Conservation (phyloP, 495 filamentous ascomycete genomes). For the Bryoglossum gracile region DNA sequence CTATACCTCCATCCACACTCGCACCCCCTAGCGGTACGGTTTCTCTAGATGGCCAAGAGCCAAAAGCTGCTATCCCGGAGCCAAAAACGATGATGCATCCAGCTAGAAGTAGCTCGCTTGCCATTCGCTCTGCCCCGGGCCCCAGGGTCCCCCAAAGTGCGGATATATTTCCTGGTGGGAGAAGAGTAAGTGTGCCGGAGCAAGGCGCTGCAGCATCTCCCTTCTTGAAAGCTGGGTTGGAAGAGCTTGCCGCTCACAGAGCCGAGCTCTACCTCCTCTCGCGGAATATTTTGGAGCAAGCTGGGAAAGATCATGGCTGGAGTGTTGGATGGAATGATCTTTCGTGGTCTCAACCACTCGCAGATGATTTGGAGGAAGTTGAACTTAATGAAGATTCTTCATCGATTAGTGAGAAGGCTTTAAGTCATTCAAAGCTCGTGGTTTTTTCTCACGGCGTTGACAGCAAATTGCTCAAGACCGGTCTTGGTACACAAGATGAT, state of each 20-base stretch:
- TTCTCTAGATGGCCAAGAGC: conserved; percentile 35
- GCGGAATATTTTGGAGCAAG: conserved; percentile 65
- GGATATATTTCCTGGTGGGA: conserved; percentile 34
- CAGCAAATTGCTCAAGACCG: conserved; percentile 42
- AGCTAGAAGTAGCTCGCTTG: conserved; percentile 45
- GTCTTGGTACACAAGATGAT: conserved; percentile 39
- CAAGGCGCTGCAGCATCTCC: conserved; percentile 21
- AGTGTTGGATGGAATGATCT: conserved; percentile 65
- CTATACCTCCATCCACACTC: conserved; percentile 55
- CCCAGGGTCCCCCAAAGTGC: conserved; percentile 31
- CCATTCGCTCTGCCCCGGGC: conserved; percentile 19
- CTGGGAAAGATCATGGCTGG: conserved; percentile 71
- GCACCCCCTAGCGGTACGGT: conserved; percentile 24
- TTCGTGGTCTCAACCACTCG: conserved; percentile 45
- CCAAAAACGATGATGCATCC: conserved; percentile 60
- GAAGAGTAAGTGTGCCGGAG: conserved; percentile 28
- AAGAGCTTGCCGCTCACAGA: conserved; percentile 75
- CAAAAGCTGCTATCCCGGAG: conserved; percentile 47
- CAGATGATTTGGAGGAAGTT: conserved; percentile 48
- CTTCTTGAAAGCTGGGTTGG: conserved; percentile 58
- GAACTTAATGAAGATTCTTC: conserved; percentile 34
- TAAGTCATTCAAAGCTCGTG: neutral
- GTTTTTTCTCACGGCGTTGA: conserved; percentile 35
- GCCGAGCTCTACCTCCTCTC: conserved; percentile 77
- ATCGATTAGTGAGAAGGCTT: conserved; percentile 18